Percentiles rank a stretch among this genome's conserved stretches.
Conservation (phyloP, 176 grass and related monocot genomes). For the Musa troglodytarum region DNA sequence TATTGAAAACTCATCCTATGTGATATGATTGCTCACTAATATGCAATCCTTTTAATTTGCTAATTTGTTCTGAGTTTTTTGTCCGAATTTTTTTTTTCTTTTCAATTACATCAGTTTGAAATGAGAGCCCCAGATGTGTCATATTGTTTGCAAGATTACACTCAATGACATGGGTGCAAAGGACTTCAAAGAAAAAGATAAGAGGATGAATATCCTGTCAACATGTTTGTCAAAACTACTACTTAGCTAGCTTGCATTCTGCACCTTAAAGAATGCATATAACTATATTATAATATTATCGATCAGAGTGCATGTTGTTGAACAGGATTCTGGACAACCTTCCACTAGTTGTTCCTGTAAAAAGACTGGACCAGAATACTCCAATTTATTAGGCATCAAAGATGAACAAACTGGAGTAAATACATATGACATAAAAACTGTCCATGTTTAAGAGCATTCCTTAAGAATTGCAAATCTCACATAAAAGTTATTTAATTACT, state of each 20-base stretch:
- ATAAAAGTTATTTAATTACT: conserved; percentile 4
- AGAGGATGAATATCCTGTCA: conserved; percentile 64
- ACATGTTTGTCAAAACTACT: conserved; percentile 52
- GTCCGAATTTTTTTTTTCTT: not conserved
- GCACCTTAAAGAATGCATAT: not conserved
- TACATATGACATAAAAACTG: not conserved
- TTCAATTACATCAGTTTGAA: conserved; percentile 46
- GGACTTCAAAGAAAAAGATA: conserved; percentile 71
- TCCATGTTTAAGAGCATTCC: not conserved
- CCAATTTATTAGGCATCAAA: conserved; percentile 72
- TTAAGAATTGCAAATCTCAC: not conserved
- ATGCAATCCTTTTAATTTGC: not conserved
- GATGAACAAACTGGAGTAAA: conserved; percentile 64
- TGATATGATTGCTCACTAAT: conserved; percentile 28
- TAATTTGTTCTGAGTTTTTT: not conserved
- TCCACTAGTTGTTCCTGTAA: conserved; percentile 62
- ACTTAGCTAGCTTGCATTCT: not conserved
- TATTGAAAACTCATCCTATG: conserved; percentile 75
- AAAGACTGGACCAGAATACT: conserved; percentile 49
- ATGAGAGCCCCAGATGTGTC: conserved; percentile 78
- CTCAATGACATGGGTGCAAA: conserved; percentile 39
- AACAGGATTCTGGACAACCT: conserved; percentile 89
- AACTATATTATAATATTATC: not conserved
- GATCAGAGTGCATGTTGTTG: not conserved
- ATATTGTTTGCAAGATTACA: conserved; percentile 57